phyloP scores from a whole-genome alignment of 768 basidiomycete genomes.

The Russula emetica region DNA sequence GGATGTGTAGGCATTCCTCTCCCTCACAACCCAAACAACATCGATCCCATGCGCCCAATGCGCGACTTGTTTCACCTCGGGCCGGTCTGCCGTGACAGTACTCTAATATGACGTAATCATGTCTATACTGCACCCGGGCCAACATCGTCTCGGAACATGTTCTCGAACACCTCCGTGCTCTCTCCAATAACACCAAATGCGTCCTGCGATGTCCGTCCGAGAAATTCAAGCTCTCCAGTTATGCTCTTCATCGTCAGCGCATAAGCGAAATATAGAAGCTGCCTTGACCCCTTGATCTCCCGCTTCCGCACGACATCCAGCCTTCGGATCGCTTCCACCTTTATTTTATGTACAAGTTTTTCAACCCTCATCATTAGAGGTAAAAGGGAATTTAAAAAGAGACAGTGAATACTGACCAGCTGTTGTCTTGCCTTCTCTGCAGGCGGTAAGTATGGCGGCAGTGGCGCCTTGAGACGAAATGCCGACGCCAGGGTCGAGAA shows the following conservation, averaged over 20 bases:
- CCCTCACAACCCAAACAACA: neutral
- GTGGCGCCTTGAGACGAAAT: constrained; percentile 80
- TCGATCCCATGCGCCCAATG: neutral
- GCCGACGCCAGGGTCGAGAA: constrained; percentile 77
- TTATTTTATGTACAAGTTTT: constrained; percentile 30
- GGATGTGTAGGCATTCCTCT: no score
- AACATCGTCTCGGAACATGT: constrained; percentile 48
- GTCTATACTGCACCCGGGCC: neutral
- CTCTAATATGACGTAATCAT: constrained; percentile 2
- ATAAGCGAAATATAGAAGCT: constrained; percentile 92
- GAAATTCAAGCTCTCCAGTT: constrained; percentile 77
- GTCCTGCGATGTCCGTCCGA: constrained; percentile 78
- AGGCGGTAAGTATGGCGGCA: constrained; percentile 96
- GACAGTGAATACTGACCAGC: constrained; percentile 47
- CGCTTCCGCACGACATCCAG: constrained; percentile 87
- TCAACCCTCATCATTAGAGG: neutral
- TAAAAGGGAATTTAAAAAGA: neutral
- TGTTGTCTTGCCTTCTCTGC: constrained; percentile 79
- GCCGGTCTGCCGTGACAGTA: neutral
- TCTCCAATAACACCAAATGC: constrained; percentile 93
- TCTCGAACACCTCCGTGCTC: constrained; percentile 75
- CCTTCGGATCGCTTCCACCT: constrained; percentile 79
- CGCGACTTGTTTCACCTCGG: neutral
- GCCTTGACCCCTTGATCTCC: constrained; percentile 73
- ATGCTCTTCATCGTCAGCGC: constrained; percentile 93